Base-by-base conservation (phyloP, 305 asterid species). In the Plantago rigida region DNA sequence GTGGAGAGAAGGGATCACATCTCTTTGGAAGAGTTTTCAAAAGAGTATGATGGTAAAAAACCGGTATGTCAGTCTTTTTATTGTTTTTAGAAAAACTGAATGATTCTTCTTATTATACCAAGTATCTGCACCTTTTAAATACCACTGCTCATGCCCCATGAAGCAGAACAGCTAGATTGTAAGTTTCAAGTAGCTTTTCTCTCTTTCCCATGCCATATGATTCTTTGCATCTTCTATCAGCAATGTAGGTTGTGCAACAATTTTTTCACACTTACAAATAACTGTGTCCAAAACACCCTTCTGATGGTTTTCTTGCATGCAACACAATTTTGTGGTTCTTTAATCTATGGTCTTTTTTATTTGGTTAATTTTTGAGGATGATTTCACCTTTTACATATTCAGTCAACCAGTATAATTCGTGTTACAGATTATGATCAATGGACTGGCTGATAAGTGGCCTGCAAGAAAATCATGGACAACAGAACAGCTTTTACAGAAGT, bases 381-480 rank as follows among this genome's bases (percentile, higher is more conserved):
- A 46, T 53, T 19, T 66, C 31, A 26, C 12, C 0, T 63, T 61
- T 52, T 49, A n/a, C 51, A 48, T 42, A 62, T 65, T 65, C 57
- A 62, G 59, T 55, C 56, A n/a, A 58, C 45, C 26, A 42, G 24
- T 56, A 29, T 60, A 61, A 29, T 41, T 59, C 39, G 11, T 64
- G n/a, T 69, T 45, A 52, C 78, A 88, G 99, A 89, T 88, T 72
- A 71, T 92, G 80, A 86, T 88, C 52, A 69, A 69, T 66, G 95
- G 99, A 66, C 74, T 86, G 77, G 84, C 87, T 65, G 91, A 92
- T 71, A 73, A 76, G 75, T 92, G 99, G 99, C 85, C 87, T 12
- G 95, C 94, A 65, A 88, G 82, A 71, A 78, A 77, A 63, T 71
- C 86, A 64, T 92, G 96, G 99, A 84, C 96, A 58, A 54, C 67